Base-by-base conservation (phyloP, 257 asterid species). In the Lavandula angustifolia region DNA sequence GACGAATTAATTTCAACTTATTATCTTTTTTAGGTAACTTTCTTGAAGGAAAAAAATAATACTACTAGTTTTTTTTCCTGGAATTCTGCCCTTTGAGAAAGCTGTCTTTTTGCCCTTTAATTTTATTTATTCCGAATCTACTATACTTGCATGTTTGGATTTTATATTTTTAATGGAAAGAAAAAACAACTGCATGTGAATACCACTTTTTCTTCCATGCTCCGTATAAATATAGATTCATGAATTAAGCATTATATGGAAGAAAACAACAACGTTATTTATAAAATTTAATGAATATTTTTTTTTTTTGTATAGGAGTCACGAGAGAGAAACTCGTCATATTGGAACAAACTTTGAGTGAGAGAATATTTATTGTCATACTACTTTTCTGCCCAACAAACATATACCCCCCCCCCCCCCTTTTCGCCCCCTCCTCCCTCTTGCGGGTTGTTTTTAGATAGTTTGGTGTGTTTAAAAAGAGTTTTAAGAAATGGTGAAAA, bases 341-440 rank as follows among this genome's bases (percentile, higher is more conserved):
- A 50, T 5, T 64, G 51, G 59, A 47, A 50, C 32, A 27, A 18
- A 14, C 18, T 16, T 66, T 73, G 52, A 73, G 68, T 58, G 81
- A 77, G n/a, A n/a, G 67, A 78, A 69, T 63, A 70, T 73, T 77
- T 78, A 75, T 74, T 80, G 77, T 75, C 71, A 72, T 62, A 58
- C 80, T 38, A 70, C 74, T n/a, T n/a, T n/a, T n/a, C n/a, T n/a
- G n/a, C n/a, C n/a, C n/a, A n/a, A n/a, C n/a, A n/a, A n/a, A n/a
- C n/a, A 59, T 60, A 70, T 65, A 66, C 52, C n/a, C n/a, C n/a
- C n/a, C n/a, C n/a, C n/a, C n/a, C n/a, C n/a, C n/a, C n/a, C n/a
- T n/a, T n/a, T n/a, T n/a, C n/a, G n/a, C n/a, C n/a, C n/a, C n/a
- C n/a, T n/a, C n/a, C n/a, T n/a, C n/a, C n/a, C n/a, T n/a, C n/a